A percentile compares a stretch with the other conserved stretches of the same genome.
Evolutionary conservation across 1,284 basidiomycete genomes (phyloP).

Genomic region (Leucoagaricus sp.): DNA sequence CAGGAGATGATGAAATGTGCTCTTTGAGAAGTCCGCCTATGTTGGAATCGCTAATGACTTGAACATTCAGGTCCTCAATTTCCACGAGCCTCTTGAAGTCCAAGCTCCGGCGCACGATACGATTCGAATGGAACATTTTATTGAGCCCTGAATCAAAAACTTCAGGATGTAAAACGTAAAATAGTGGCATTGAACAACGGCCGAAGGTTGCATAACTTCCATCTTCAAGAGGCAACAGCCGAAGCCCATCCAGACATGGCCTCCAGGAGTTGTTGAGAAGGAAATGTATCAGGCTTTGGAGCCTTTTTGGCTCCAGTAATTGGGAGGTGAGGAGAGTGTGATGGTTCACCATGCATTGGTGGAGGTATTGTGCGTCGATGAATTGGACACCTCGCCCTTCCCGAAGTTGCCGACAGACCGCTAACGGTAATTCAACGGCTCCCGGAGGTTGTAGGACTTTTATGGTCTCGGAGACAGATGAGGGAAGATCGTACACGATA

Average conservation of each 20-base stretch:
- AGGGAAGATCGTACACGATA: conserved; percentile 17
- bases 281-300: conserved; percentile 26
- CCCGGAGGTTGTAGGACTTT: conserved; percentile 17
- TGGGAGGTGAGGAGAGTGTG: conserved; percentile 8
- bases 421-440: conserved; percentile 17
- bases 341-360: conserved; percentile 19
- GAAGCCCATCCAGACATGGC: conserved; percentile 28
- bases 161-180: neutral
- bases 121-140: conserved; percentile 23
- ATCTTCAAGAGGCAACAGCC: conserved; percentile 36
- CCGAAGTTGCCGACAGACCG: conserved; percentile 12
- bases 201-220: conserved; percentile 27
- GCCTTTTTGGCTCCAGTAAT: conserved; percentile 15
- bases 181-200: neutral
- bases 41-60: too few species aligned
- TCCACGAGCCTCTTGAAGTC: too few species aligned
- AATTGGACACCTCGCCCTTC: conserved; percentile 1
- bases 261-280: conserved; percentile 19
- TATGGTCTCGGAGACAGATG: conserved; percentile 18
- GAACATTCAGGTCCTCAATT: too few species aligned
- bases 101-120: too few species aligned
- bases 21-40: conserved; percentile 26
- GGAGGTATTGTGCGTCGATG: conserved; percentile 6
- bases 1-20: conserved; percentile 5
- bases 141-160: conserved; percentile 2